Evolutionary conservation across 495 filamentous ascomycete genomes (phyloP), one percentile per base, ranked within the genome.

Genomic region (Tricharina praecox): DNA sequence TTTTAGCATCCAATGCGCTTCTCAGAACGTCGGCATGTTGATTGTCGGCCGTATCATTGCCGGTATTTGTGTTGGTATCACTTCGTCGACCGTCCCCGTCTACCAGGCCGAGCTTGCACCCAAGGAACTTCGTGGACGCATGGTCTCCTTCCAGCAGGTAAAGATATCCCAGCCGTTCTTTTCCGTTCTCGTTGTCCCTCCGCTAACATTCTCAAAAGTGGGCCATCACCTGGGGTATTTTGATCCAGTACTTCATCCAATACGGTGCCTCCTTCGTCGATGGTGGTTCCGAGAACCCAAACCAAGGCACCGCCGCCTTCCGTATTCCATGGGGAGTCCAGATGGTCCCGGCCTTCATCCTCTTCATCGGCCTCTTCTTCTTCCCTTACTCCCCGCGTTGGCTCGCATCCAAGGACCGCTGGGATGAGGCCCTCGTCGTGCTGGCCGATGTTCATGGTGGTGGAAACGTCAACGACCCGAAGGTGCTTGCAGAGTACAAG

Each of bases 81-180:
- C 74, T 10, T 84, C 81, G 2, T 72, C 80, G 13, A 67, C 84
- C 40, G 79, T 82, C 25, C 83, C 83, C 3, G 76, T 86, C 19
- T 88, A 88, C 55, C 77, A 82, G 47, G 73, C 82, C 28, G 83
- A 90, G 61, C 72, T 87, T 46, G 73, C 82, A 3, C 82, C 79
- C 15, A 80, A 81, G 50, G 78, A 82, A 49, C 83, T 82, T 53
- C 76, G 83, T 48, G 83, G 83, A 25, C 72, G 82, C 15, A 70
- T 90, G 19, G 80, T 88, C 10, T 74, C 72, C 16, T 63, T 79
- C 3, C 43, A 43, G 24, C 28, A 32, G 28, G 28, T 32, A 32
- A 5, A 5, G 28, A n/a, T n/a, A n/a, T n/a, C n/a, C n/a, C n/a
- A n/a, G n/a, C n/a, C n/a, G n/a, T n/a, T 13, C 28, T 32, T 13